Evolutionary conservation across 805 yeast species (phyloP), one percentile per base, ranked within the genome.

Genomic region (Yarrowia sp.): DNA sequence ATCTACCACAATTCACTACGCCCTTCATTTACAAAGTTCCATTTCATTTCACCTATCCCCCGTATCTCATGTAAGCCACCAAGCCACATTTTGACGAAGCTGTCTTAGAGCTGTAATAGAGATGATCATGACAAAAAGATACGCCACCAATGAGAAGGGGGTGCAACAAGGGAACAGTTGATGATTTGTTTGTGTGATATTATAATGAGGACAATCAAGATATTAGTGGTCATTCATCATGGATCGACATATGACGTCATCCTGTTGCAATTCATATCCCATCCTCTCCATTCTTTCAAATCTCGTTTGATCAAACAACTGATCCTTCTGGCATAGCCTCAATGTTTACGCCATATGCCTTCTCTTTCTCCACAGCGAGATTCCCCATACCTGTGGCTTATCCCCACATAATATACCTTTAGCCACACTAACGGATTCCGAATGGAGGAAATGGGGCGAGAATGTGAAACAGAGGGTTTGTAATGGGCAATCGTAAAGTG

Each of bases 111-210:
- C 38, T 36, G 19, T 34, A 15, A n/a, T 3, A 10, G 14, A 19
- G 15, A 19, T 15, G 15, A 19, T 6, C 6, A 33, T 33, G 24
- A 33, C 24, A 10, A n/a, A 33, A 9, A 4, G 9, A 12, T 49
- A 33, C 53, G 53, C 53, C 53, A 49, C 40, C 53, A 49, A 30
- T 30, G 53, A 40, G 44, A 4, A n/a, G n/a, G n/a, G n/a, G n/a
- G n/a, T n/a, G n/a, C 6, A 24, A 24, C 7, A 24, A 24, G 30
- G 30, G 6, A 24, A 24, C 6, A 4, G 6, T 5, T 24, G 30
- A 24, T 24, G 30, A 24, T 24, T 24, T 24, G 3, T 24, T 24
- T 24, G 30, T 24, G 30, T 24, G 30, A 24, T 24, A 4, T 24
- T 24, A 24, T 7, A 24, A 24, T 7, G 1, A n/a, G 30, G n/a